Conservation (phyloP, 345 rosid species). For the Iberis pinnata region DNA sequence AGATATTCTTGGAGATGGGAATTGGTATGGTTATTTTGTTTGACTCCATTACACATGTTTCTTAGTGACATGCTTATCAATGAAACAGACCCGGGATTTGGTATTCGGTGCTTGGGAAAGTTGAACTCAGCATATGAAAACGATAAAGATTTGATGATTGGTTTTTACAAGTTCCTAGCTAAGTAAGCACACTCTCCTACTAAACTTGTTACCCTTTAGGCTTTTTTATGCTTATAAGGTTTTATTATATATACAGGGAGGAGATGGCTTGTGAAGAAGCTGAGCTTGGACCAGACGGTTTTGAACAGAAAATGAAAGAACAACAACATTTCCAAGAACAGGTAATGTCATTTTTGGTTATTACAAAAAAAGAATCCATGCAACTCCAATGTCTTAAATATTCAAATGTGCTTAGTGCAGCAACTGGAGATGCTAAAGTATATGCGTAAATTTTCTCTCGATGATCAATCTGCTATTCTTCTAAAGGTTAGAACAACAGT, state of each 20-base stretch:
- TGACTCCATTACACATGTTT: background rate
- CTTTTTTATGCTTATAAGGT: background rate
- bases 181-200: constrained; percentile 36
- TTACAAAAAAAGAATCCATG: background rate
- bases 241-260: constrained; percentile 37
- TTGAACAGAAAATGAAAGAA: constrained; percentile 43
- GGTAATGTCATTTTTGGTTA: constrained; percentile 26
- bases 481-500: constrained; percentile 38
- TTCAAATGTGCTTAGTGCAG: constrained; percentile 30
- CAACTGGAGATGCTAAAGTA: constrained; percentile 79
- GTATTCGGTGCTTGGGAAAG: constrained; percentile 72
- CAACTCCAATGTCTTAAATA: background rate
- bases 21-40: constrained; percentile 40
- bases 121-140: constrained; percentile 56
- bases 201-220: background rate
- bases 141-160: constrained; percentile 71
- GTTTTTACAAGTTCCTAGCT: constrained; percentile 64
- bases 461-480: constrained; percentile 65
- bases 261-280: constrained; percentile 82
- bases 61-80: background rate
- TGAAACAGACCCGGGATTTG: constrained; percentile 63
- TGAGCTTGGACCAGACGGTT: constrained; percentile 58
- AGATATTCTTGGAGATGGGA: constrained; percentile 71
- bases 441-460: constrained; percentile 61
- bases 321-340: constrained; percentile 55